These are phyloP conservation scores for Orbilia javanica DNA, from an alignment of 2,329 filamentous ascomycete species.

Conservation along the genomic window DNA sequence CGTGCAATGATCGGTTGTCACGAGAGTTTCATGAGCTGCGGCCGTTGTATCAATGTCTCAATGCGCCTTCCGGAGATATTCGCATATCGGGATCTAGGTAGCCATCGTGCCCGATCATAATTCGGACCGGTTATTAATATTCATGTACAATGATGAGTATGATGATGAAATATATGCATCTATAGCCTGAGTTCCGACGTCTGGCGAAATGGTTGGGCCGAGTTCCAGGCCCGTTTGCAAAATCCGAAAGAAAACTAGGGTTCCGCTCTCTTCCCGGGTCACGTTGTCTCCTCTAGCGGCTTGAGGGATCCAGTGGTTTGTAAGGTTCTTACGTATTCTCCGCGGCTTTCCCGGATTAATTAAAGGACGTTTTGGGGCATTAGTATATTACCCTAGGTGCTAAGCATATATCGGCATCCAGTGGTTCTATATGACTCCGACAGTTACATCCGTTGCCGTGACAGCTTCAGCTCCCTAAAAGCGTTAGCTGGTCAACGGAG, in stretches of 20 bases:
- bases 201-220: slow-evolving; percentile 40
- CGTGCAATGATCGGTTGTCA: slow-evolving; percentile 30
- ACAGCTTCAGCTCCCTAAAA: slow-evolving; percentile 10
- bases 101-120: slow-evolving; percentile 1
- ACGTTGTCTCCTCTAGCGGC: slow-evolving; percentile 1
- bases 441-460: background rate
- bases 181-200: background rate
- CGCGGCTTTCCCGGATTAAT: slow-evolving; percentile 37
- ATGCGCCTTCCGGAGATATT: slow-evolving; percentile 10
- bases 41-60: slow-evolving; percentile 7
- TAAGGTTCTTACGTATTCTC: slow-evolving; percentile 34
- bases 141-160: slow-evolving; percentile 1
- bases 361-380: background rate
- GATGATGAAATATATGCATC: slow-evolving; percentile 1
- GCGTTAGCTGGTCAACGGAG: background rate
- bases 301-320: background rate
- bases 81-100: slow-evolving; percentile 16
- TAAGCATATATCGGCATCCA: background rate
- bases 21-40: slow-evolving; percentile 22
- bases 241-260: background rate
- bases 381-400: background rate
- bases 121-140: background rate
- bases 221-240: slow-evolving; percentile 14
- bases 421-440: background rate
- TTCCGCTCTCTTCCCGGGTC: slow-evolving; percentile 28